Conservation (phyloP, 2,329 filamentous ascomycete genomes). For the Penicillium expansum region DNA sequence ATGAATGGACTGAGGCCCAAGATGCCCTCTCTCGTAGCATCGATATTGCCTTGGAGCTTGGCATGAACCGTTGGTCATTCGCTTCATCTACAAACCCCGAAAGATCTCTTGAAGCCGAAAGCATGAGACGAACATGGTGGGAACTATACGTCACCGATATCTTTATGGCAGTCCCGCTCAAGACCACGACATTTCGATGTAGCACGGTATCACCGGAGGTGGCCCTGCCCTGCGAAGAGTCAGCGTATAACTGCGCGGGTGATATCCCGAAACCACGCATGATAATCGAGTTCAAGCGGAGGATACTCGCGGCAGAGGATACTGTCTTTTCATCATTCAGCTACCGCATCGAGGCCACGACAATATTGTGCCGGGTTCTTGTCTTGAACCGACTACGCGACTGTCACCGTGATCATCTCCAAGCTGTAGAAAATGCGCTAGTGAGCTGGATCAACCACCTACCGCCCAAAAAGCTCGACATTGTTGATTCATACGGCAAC, state of each 20-base stretch:
- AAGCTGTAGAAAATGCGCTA: slow-evolving; percentile 56
- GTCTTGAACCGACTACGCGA: slow-evolving; percentile 38
- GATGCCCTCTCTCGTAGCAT: slow-evolving; percentile 60
- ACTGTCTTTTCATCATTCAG: slow-evolving; percentile 76
- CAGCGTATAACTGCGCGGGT: slow-evolving; percentile 51
- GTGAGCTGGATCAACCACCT: slow-evolving; percentile 76
- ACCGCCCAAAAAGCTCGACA: slow-evolving; percentile 65
- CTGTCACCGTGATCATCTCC: slow-evolving; percentile 52
- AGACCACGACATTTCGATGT: slow-evolving; percentile 55
- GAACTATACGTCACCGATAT: slow-evolving; percentile 72
- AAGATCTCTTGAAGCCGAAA: slow-evolving; percentile 69
- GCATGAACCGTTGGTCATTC: slow-evolving; percentile 68
- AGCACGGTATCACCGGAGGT: slow-evolving; percentile 68
- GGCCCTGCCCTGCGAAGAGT: slow-evolving; percentile 74
- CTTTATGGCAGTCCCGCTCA: slow-evolving; percentile 68
- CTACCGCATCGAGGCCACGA: slow-evolving; percentile 75
- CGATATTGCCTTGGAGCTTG: slow-evolving; percentile 68
- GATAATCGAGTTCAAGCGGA: slow-evolving; percentile 56
- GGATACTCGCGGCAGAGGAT: slow-evolving; percentile 63
- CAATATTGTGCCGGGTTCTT: slow-evolving; percentile 73
- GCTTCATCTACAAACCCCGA: slow-evolving; percentile 34
- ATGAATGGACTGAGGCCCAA: slow-evolving; percentile 35
- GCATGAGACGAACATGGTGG: slow-evolving; percentile 87
- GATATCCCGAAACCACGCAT: slow-evolving; percentile 58
- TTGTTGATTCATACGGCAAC: slow-evolving; percentile 65